Conservation (phyloP, 1,139 yeast species). For the Saccharomyces pastorianus region DNA sequence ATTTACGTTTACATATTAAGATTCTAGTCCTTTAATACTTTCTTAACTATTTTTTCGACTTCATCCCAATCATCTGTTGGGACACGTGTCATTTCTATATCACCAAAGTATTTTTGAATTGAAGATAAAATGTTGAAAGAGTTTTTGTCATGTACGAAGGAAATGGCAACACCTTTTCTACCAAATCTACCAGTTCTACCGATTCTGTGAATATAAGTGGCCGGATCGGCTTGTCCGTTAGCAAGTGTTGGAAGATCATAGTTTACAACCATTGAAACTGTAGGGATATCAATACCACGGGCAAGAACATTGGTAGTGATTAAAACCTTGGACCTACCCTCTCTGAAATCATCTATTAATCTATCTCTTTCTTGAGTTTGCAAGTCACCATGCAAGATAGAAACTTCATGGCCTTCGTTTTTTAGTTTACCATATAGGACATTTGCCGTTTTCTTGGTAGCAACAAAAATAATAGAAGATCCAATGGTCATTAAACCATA, state of each 20-base stretch:
- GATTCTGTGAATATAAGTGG: constrained; percentile 67
- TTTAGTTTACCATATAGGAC: constrained; percentile 60
- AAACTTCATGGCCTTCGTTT: constrained; percentile 79
- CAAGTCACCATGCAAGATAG: constrained; percentile 77
- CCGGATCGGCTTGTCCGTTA: constrained; percentile 64
- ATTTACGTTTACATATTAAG: constrained; percentile 1
- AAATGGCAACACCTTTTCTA: no score
- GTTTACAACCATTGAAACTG: constrained; percentile 96
- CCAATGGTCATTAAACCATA: constrained; percentile 92
- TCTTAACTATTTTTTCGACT: constrained; percentile 79
- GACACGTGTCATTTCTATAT: constrained; percentile 71
- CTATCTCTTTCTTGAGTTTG: constrained; percentile 71
- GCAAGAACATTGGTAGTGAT: constrained; percentile 79
- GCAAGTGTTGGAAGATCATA: constrained; percentile 75
- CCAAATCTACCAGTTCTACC: no score
- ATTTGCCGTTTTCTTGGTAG: constrained; percentile 73
- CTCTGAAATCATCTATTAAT: constrained; percentile 88
- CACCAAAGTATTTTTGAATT: constrained; percentile 72
- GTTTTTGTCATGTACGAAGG: constrained; percentile 73
- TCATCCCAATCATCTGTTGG: constrained; percentile 96
- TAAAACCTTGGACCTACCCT: constrained; percentile 85
- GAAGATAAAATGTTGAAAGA: constrained; percentile 58
- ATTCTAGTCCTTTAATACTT: constrained; percentile 49
- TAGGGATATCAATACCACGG: constrained; percentile 45
- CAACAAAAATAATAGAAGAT: constrained; percentile 87